phyloP scores from a whole-genome alignment of 1,284 basidiomycete genomes.

The Chondrostereum purpureum region DNA sequence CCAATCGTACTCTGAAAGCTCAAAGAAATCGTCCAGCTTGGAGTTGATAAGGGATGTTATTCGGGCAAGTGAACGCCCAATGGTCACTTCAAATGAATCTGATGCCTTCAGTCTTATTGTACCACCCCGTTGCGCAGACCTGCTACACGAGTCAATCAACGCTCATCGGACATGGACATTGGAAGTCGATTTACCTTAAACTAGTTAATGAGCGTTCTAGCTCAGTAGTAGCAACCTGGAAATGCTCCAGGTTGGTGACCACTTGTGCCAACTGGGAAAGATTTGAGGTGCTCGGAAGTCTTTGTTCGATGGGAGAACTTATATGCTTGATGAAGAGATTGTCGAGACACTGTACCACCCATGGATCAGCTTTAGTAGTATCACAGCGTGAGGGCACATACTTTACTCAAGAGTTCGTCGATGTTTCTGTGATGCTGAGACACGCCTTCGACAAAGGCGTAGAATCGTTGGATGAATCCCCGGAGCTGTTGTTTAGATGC shows the following conservation, averaged over 20 bases:
- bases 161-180: background rate
- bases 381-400: slow-evolving; percentile 22
- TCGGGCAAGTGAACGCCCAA: slow-evolving; percentile 67
- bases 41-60: slow-evolving; percentile 82
- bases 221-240: slow-evolving; percentile 81
- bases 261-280: slow-evolving; percentile 95
- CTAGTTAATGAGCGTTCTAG: slow-evolving; percentile 84
- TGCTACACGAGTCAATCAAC: slow-evolving; percentile 21
- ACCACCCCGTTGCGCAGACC: slow-evolving; percentile 80
- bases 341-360: slow-evolving; percentile 69
- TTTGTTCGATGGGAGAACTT: slow-evolving; percentile 68
- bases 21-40: slow-evolving; percentile 97
- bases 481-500: slow-evolving; percentile 56
- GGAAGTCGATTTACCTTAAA: slow-evolving; percentile 47
- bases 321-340: slow-evolving; percentile 79
- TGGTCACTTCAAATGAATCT: slow-evolving; percentile 63
- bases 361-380: slow-evolving; percentile 1
- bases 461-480: slow-evolving; percentile 92
- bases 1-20: slow-evolving; percentile 93
- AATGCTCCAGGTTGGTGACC: slow-evolving; percentile 90
- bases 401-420: slow-evolving; percentile 87
- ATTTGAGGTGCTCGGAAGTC: slow-evolving; percentile 69
- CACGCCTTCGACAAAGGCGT: slow-evolving; percentile 93
- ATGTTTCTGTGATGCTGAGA: slow-evolving; percentile 88
- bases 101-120: slow-evolving; percentile 66